Evolutionary conservation across 1,284 basidiomycete species (phyloP), one percentile per base, ranked within the genome.

Genomic region (Rhodotorula sp.): DNA sequence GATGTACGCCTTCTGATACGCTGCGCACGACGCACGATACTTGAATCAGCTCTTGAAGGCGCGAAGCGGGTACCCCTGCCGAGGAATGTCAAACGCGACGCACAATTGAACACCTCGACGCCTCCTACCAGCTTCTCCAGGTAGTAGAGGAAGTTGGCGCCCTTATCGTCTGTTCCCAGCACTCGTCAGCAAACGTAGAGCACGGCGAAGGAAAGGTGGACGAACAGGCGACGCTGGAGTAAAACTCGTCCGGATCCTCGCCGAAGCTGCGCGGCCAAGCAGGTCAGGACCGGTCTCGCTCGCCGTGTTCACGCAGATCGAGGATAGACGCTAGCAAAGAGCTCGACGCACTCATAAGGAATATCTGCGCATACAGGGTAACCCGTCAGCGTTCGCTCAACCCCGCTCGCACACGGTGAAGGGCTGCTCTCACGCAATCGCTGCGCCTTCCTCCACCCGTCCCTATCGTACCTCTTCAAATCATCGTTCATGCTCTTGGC

Each of bases 71-170:
- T 3, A 44, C 7, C 15, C 16, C 11, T 31, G 28, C 3, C 4
- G 58, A 30, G 44, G 18, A 31, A 20, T 16, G 46, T 1, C 24
- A 7, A 31, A n/a, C 10, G n/a, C 15, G n/a, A 62, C 64, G 9
- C 20, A 59, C 80, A 81, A 8, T 80, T 69, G 70, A 82, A 82
- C 52, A 78, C 86, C 60, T 96, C 88, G 59, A 96, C 82, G 1
- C 95, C 95, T 31, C 94, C 95, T 2, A 98, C 84, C 7, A 85
- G 86, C 46, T 86, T 84, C 81, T 98, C 83, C 37, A 87, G 82
- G 76, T 86, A 81, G 50, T 86, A 81, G 13, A 92, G 79, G 75
- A 92, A 86, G 81, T 90, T 90, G 31, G 86, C 84, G 37, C 90
- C 85, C 79, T 82, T 75, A 69, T 65, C 53, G 52, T 65, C 62